Conservation (phyloP, 2,329 filamentous ascomycete species). For the Hymenoscyphus fraxineus region DNA sequence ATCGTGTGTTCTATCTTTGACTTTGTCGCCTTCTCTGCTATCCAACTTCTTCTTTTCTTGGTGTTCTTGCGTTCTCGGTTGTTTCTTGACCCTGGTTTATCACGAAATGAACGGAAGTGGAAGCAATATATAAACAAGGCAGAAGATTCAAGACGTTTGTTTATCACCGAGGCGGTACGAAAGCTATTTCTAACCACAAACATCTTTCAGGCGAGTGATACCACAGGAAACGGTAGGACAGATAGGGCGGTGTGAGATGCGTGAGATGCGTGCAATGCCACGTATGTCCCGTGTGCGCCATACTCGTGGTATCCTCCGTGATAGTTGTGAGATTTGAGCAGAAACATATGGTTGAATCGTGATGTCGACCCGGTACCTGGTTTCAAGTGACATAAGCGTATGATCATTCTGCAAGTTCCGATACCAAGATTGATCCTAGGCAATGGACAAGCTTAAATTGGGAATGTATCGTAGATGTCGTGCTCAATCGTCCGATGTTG, state of each 20-base stretch:
- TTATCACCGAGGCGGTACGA: background rate
- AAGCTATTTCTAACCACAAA: background rate
- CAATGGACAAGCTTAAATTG: background rate
- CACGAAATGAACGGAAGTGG: background rate
- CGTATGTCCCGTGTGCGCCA: background rate
- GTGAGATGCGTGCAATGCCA: background rate
- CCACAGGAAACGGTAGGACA: background rate
- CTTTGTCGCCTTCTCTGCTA: background rate
- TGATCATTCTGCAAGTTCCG: background rate
- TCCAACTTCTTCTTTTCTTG: background rate
- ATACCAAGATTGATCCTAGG: background rate
- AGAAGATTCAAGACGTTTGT: background rate
- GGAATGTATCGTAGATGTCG: background rate
- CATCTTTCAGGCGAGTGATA: background rate
- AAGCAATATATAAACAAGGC: background rate
- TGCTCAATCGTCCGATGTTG: background rate
- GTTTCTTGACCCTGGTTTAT: background rate
- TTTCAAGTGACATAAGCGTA: background rate
- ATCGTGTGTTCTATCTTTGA: background rate
- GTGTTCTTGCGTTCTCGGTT: background rate
- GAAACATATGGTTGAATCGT: background rate
- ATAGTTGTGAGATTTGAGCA: background rate
- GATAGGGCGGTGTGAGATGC: background rate
- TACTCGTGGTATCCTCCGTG: background rate
- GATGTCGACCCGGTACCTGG: background rate